phyloP scores from a whole-genome alignment of 176 grass and related monocot genomes.

The Musa itinerans region DNA sequence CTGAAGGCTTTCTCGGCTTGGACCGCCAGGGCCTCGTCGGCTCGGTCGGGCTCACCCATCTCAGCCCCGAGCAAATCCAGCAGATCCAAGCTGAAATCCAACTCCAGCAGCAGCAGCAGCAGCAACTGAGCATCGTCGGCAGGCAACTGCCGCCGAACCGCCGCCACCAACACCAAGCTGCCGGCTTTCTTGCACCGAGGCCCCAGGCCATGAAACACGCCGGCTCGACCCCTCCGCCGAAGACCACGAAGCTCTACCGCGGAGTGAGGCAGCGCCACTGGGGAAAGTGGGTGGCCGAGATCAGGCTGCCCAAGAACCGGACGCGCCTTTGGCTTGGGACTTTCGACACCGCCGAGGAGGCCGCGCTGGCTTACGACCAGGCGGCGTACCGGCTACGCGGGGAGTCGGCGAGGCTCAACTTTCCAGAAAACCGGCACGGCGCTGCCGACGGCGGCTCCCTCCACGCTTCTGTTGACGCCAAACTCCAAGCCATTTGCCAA shows the following conservation, averaged over 20 bases:
- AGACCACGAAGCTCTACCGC: constrained; percentile 79
- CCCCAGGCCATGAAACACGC: constrained; percentile 74
- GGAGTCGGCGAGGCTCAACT: constrained; percentile 82
- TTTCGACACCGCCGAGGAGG: constrained; percentile 96
- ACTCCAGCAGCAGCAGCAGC: constrained; percentile 73
- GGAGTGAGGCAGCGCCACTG: constrained; percentile 99
- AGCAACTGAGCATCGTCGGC: constrained; percentile 20
- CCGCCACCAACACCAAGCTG: constrained; percentile 1
- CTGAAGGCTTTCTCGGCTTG: not conserved
- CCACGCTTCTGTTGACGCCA: constrained; percentile 78
- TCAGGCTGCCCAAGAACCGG: constrained; percentile 94
- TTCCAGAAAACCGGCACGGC: constrained; percentile 41
- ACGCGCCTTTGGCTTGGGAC: constrained; percentile 94
- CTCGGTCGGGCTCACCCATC: constrained; percentile 45
- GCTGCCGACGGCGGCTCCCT: constrained; percentile 36
- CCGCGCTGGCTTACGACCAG: constrained; percentile 97
- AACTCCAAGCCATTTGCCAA: constrained; percentile 89
- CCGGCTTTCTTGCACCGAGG: constrained; percentile 49
- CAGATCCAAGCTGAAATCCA: constrained; percentile 85
- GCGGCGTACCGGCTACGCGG: constrained; percentile 92
- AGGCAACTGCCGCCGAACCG: constrained; percentile 3
- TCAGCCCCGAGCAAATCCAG: constrained; percentile 75
- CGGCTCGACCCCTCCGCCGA: constrained; percentile 34
- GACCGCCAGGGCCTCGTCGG: not conserved
- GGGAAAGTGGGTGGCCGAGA: constrained; percentile 99